Evolutionary conservation across 2,329 filamentous ascomycete genomes (phyloP), one percentile per base, ranked within the genome.

Genomic region (Bipolaris zeicola): DNA sequence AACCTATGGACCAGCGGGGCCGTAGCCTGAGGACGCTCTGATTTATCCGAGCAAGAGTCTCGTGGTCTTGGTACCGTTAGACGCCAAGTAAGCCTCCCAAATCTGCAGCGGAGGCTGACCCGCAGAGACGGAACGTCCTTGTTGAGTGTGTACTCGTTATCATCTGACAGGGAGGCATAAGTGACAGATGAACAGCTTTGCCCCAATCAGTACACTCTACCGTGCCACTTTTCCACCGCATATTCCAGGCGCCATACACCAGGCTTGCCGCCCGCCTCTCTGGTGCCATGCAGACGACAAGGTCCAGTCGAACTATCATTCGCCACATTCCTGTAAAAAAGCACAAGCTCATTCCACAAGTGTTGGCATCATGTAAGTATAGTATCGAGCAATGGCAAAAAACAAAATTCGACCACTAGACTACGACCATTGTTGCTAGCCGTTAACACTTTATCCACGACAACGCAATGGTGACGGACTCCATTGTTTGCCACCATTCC

Each of bases 1-100:
- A 34, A 13, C 11, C 8, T 46, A 24, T n/a, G 31, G 11, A 8
- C 31, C 31, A 24, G 14, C 44, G 18, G 44, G 31, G 33, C 20
- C 44, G 18, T 13, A 11, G 6, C 20, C 16, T 28, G 26, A 31
- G 13, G 13, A 22, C 14, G 14, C 20, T 31, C 28, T 46, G 33
- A 46, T 46, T 46, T 46, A 46, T n/a, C 44, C 44, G 44, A 31
- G 31, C 28, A 36, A 46, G 44, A 46, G 11, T 36, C 44, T 36
- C 11, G 13, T 22, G 18, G 31, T 20, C 44, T 37, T 46, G 44
- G 31, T 46, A 36, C 31, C 8, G 16, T 46, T 13, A 36, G 43
- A n/a, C 28, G 43, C 43, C 43, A 34, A 34, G 28, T 45, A 45
- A 34, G 43, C 28, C 28, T 36, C 18, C 43, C 43, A 22, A 34